A percentile compares a stretch with the other conserved stretches of the same genome.
phyloP scores from a whole-genome alignment of 78 protist genomes.

The Isochrysis galbana region DNA sequence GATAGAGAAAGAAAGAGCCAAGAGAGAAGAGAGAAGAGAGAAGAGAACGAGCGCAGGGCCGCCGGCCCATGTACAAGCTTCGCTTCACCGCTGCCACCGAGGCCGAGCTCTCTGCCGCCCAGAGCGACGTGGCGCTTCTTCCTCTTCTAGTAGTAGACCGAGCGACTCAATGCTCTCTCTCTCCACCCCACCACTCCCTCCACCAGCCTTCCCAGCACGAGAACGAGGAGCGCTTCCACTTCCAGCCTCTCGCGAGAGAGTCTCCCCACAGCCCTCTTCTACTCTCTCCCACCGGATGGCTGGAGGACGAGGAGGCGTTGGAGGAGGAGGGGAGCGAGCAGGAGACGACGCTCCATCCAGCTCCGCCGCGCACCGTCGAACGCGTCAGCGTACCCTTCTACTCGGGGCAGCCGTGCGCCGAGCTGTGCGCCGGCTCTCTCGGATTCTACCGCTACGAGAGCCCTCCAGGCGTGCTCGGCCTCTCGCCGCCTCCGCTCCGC shows the following conservation, averaged over 20 bases:
- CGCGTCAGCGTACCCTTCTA: not conserved
- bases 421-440: not conserved
- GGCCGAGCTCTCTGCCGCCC: not conserved
- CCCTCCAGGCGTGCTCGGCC: not conserved
- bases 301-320: not conserved
- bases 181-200: too few relatives aligned
- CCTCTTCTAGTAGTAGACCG: not conserved
- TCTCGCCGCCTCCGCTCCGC: conserved; percentile 17
- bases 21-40: too few relatives aligned
- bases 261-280: too few relatives aligned
- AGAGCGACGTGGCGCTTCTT: not conserved
- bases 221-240: too few relatives aligned
- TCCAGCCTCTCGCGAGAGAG: too few relatives aligned
- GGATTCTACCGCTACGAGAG: not conserved
- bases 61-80: not conserved
- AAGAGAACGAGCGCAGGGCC: too few relatives aligned
- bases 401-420: not conserved
- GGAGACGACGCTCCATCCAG: not conserved
- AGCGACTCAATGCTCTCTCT: not conserved
- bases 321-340: not conserved
- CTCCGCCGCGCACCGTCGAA: not conserved
- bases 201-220: too few relatives aligned
- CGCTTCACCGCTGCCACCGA: not conserved
- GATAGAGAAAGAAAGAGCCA: too few relatives aligned
- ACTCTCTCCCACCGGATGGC: too few relatives aligned